Evolutionary conservation across 176 grass and related monocot species (phyloP), one percentile per base, ranked within the genome.

Genomic region (Urochloa ruziziensis): DNA sequence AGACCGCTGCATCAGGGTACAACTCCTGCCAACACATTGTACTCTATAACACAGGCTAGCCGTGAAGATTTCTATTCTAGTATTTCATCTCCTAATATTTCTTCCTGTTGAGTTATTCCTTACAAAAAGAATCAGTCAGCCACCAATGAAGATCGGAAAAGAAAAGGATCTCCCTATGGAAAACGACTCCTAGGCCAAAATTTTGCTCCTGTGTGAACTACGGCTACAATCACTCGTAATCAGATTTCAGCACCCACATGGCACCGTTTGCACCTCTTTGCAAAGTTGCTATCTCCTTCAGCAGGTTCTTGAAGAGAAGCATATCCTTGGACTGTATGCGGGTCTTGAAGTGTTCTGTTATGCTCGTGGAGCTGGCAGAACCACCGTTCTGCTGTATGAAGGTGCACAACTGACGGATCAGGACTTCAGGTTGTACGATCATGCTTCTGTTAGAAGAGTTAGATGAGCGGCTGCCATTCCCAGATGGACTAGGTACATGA

Each of bases 261-360:
- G 90, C 83, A 27, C 93, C 88, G 16, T 80, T 68, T 13, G 75
- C 24, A 29, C 79, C 84, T 77, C 90, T 94, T 78, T 88, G 81
- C 65, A 98, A 66, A 11, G 82, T 79, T 10, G 96, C 96, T 51
- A 98, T 95, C 43, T 98, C 89, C 72, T 94, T 98, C 35, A 95
- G 77, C 62, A 98, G 72, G 71, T 78, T 98, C 72, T 95, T 98
- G 49, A 98, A 98, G 8, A 98, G 86, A 11, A 89, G 79, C 88
- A 88, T 85, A 81, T 93, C 92, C 75, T 93, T 89, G 1, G 88
- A 88, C 35, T 78, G 81, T 82, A 95, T 87, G 15, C 90, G 88
- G 51, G 83, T 87, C 82, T 95, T 91, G 69, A 97, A 97, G 59
- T 97, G 84, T 52, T 91, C 82, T 0, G 92, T 91, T 40, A 94